These are phyloP conservation scores for Solanum tacnaense DNA, from an alignment of 257 asterid genomes.

Conservation along the genomic window DNA sequence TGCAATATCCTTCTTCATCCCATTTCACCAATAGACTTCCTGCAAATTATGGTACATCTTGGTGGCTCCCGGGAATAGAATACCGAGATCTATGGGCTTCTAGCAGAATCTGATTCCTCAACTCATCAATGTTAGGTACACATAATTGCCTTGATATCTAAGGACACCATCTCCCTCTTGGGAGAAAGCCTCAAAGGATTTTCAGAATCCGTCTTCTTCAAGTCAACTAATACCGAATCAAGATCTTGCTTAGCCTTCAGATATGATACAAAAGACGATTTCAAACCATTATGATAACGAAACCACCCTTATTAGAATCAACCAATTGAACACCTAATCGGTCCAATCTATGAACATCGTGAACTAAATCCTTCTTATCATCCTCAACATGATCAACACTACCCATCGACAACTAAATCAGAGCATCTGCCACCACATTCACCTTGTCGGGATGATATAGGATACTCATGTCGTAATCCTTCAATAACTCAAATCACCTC, in stretches of 20 bases:
- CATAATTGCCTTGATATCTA: too few species aligned
- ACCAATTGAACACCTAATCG: neutral
- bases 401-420: neutral
- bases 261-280: neutral
- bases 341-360: neutral
- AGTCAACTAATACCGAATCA: neutral
- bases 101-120: neutral
- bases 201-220: too few species aligned
- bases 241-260: neutral
- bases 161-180: neutral
- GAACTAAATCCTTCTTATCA: neutral
- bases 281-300: neutral
- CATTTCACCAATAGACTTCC: too few species aligned
- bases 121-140: neutral
- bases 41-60: too few species aligned
- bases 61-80: too few species aligned
- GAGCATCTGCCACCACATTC: neutral
- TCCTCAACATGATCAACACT: neutral
- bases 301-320: neutral
- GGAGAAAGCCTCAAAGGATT: neutral
- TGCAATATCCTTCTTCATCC: too few species aligned
- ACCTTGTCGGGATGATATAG: neutral
- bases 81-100: neutral
- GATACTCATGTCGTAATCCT: too few species aligned
- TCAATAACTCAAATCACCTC: neutral